phyloP scores from a whole-genome alignment of 768 basidiomycete genomes.

The Boletus rubropictus region DNA sequence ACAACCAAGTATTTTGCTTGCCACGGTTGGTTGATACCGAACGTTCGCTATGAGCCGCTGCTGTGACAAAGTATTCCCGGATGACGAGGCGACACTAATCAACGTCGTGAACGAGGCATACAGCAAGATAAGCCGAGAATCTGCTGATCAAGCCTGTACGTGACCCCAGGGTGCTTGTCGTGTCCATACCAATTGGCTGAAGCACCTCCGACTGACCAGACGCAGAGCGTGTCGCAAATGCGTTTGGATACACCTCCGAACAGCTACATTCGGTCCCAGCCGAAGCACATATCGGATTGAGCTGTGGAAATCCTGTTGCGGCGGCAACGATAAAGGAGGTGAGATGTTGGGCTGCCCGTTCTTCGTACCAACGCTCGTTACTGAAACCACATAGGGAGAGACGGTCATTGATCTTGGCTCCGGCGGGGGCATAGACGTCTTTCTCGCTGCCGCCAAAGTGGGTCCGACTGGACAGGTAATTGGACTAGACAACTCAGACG shows the following conservation, averaged over 20 bases:
- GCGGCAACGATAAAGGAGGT: constrained; percentile 44
- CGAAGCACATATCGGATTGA: constrained; percentile 44
- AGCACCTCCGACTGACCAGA: constrained; percentile 1
- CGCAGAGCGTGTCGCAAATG: constrained; percentile 15
- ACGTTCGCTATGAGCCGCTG: constrained; percentile 2
- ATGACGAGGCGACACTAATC: background rate
- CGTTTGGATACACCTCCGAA: constrained; percentile 45
- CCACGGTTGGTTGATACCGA: background rate
- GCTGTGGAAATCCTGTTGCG: constrained; percentile 51
- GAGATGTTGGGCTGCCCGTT: background rate
- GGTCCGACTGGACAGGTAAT: constrained; percentile 46
- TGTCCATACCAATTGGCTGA: background rate
- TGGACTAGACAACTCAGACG: constrained; percentile 50
- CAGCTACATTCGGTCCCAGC: constrained; percentile 40
- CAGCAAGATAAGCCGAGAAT: constrained; percentile 6
- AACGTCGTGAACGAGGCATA: constrained; percentile 11
- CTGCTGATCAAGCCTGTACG: constrained; percentile 12
- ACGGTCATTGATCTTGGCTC: constrained; percentile 51
- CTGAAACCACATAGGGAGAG: constrained; percentile 40
- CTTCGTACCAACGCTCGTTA: background rate
- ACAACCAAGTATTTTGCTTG: too few species aligned
- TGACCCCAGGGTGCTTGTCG: background rate
- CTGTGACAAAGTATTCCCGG: background rate
- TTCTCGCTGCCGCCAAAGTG: constrained; percentile 46
- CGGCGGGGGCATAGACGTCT: constrained; percentile 52